Percentiles rank a stretch among this genome's conserved stretches.
Evolutionary conservation across 73 alveolate species (phyloP).

Genomic region (Paramecium primaurelia): DNA sequence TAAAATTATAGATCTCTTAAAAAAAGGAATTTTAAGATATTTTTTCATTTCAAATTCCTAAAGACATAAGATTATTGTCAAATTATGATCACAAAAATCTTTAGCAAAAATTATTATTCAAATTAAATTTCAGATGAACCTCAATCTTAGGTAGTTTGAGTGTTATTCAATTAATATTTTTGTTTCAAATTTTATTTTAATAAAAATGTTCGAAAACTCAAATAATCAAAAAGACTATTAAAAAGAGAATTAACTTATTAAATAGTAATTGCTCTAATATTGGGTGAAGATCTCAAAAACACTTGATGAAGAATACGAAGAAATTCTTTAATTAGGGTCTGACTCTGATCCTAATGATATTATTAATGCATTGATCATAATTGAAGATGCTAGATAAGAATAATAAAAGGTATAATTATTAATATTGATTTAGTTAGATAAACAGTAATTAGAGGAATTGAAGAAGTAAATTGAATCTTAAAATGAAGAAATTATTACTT

Average conservation of each 20-base stretch:
- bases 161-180: neutral
- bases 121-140: neutral
- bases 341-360: constrained; percentile 5
- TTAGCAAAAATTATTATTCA: neutral
- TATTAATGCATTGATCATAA: neutral
- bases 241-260: neutral
- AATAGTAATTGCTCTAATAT: neutral
- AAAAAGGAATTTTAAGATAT: too few relatives aligned
- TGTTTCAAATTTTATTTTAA: neutral
- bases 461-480: neutral
- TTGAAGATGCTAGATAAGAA: constrained; percentile 44
- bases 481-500: neutral
- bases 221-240: neutral
- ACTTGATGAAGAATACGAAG: constrained; percentile 19
- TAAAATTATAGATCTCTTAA: too few relatives aligned
- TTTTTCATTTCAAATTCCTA: too few relatives aligned
- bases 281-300: constrained; percentile 4
- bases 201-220: neutral
- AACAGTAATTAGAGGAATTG: neutral
- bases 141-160: neutral
- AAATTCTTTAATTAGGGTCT: neutral
- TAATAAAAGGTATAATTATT: neutral
- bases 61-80: too few relatives aligned
- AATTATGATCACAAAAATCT: too few relatives aligned
- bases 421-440: neutral